These are phyloP conservation scores for Mesotaenium endlicherianum DNA, from an alignment of 139 green algal genomes.

Conservation along the genomic window DNA sequence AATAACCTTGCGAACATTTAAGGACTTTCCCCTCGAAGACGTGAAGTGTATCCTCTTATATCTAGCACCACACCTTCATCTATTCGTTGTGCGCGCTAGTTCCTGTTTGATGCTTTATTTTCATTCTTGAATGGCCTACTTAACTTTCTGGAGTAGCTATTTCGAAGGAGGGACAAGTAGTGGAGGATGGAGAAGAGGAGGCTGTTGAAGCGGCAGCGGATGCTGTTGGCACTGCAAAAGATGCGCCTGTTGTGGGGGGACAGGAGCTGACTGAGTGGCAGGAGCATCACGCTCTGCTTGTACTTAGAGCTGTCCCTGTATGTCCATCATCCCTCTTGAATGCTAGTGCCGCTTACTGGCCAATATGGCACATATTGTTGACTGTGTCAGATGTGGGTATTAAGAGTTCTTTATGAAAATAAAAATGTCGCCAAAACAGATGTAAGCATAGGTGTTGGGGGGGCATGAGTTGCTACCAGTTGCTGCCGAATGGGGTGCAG, in stretches of 20 bases:
- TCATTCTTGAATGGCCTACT: not conserved
- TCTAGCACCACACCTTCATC: not conserved
- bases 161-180: not conserved
- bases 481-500: too few relatives aligned
- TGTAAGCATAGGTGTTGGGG: too few relatives aligned
- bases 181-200: not conserved
- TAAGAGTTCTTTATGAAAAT: too few relatives aligned
- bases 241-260: too few relatives aligned
- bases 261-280: conserved; percentile 12
- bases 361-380: too few relatives aligned
- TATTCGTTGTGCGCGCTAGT: not conserved
- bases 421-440: too few relatives aligned
- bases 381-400: too few relatives aligned
- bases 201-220: not conserved
- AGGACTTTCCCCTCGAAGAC: conserved; percentile 23
- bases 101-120: not conserved
- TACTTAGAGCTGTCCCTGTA: not conserved
- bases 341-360: too few relatives aligned
- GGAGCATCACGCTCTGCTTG: conserved; percentile 7
- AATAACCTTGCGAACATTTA: conserved; percentile 28
- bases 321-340: too few relatives aligned
- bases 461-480: too few relatives aligned
- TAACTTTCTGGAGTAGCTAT: not conserved
- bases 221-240: not conserved
- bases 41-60: not conserved